Percentiles rank a stretch among this genome's conserved stretches.
Evolutionary conservation across 768 basidiomycete species (phyloP).

Genomic region (Trametes cingulata): DNA sequence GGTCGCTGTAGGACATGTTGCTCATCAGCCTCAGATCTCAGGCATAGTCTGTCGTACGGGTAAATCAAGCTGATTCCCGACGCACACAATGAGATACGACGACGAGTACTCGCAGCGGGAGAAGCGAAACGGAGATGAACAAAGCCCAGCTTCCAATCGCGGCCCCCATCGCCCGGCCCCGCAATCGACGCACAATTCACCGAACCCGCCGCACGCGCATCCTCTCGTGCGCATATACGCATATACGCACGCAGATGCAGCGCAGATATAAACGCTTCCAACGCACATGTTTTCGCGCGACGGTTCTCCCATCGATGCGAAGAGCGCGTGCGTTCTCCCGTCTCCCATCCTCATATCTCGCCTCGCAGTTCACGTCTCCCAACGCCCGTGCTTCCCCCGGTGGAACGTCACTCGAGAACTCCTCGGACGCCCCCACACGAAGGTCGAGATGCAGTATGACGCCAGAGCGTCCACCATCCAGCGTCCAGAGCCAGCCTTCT

Average conservation of each 20-base stretch:
- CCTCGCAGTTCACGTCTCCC: too few relatives aligned
- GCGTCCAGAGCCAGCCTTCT: not conserved
- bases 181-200: not conserved
- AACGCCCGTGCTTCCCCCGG: not conserved
- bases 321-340: not conserved
- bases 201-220: too few relatives aligned
- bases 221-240: too few relatives aligned
- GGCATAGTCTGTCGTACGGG: too few relatives aligned
- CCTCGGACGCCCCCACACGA: not conserved
- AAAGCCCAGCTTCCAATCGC: too few relatives aligned
- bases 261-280: too few relatives aligned
- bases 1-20: slow-evolving; percentile 52
- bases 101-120: too few relatives aligned
- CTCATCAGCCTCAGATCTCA: not conserved
- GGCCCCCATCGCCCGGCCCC: not conserved
- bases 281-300: not conserved
- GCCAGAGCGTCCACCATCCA: not conserved
- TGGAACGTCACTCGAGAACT: not conserved
- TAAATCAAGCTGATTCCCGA: too few relatives aligned
- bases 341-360: too few relatives aligned
- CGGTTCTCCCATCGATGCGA: not conserved
- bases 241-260: too few relatives aligned
- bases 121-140: too few relatives aligned
- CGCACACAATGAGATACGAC: too few relatives aligned
- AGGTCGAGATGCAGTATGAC: not conserved